A percentile compares a stretch with the other conserved stretches of the same genome.
Evolutionary conservation across 345 rosid species (phyloP).

Genomic region (Eucalyptus erythrocorys): DNA sequence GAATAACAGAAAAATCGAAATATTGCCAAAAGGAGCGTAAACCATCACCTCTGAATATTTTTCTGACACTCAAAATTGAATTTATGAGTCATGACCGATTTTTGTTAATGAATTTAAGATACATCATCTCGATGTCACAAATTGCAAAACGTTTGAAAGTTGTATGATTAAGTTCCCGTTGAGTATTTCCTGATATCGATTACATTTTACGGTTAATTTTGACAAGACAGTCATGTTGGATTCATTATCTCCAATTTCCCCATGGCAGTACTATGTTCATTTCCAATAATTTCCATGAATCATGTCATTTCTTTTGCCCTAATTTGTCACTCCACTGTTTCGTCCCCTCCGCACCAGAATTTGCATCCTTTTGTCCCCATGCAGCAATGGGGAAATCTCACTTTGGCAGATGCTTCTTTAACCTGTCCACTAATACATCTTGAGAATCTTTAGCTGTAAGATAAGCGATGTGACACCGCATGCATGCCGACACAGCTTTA

Average conservation of each 20-base stretch:
- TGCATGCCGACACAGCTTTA: background rate
- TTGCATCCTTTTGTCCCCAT: background rate
- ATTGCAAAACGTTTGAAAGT: background rate
- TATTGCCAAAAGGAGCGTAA: no score
- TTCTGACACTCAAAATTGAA: background rate
- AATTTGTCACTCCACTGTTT: background rate
- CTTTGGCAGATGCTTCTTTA: background rate
- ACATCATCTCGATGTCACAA: background rate
- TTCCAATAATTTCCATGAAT: background rate
- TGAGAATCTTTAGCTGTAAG: background rate
- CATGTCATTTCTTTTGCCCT: background rate
- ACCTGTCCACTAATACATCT: background rate
- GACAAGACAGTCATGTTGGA: background rate
- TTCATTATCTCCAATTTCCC: background rate
- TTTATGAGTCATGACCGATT: background rate
- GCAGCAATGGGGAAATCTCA: background rate
- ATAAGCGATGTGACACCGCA: background rate
- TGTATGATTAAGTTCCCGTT: background rate
- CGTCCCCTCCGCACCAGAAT: background rate
- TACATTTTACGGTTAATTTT: background rate
- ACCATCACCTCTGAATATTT: background rate
- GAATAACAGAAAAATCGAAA: no score
- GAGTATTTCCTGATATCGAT: background rate
- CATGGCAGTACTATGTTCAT: background rate
- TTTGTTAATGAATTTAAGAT: background rate